These are phyloP conservation scores for Chlorella sp. DNA, from an alignment of 139 green algal genomes.

Conservation along the genomic window DNA sequence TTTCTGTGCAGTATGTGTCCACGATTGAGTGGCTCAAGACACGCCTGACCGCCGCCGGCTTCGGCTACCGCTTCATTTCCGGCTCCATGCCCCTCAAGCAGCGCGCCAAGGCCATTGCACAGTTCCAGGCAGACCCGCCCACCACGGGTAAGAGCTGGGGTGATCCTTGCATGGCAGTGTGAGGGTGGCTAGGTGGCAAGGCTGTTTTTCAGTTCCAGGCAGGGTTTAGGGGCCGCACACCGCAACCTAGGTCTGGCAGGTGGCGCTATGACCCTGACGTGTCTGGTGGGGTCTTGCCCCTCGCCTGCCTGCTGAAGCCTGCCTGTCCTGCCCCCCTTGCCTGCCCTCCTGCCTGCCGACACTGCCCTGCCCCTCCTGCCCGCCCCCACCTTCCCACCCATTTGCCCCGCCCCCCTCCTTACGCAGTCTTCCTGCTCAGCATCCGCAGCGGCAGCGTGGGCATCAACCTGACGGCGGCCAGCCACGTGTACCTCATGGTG, in stretches of 20 bases:
- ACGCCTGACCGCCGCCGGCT: conserved; percentile 59
- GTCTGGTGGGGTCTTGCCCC: too few relatives aligned
- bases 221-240: too few relatives aligned
- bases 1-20: conserved; percentile 22
- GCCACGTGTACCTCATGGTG: conserved; percentile 54
- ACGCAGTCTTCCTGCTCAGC: conserved; percentile 75
- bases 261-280: too few relatives aligned
- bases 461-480: conserved; percentile 82
- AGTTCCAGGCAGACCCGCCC: conserved; percentile 78
- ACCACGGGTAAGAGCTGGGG: conserved; percentile 48
- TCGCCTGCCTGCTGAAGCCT: too few relatives aligned
- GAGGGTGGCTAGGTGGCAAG: too few relatives aligned
- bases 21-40: conserved; percentile 74
- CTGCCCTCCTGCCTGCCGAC: background rate
- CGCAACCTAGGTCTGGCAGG: too few relatives aligned
- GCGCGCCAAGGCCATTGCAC: conserved; percentile 67
- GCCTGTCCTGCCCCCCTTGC: background rate
- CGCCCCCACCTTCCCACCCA: background rate
- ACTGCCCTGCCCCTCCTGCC: background rate
- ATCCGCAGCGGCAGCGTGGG: conserved; percentile 61
- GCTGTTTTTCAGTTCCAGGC: too few relatives aligned
- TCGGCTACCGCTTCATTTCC: conserved; percentile 64
- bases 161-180: too few relatives aligned
- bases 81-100: conserved; percentile 73
- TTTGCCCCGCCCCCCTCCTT: background rate